Evolutionary conservation across 306 rosid genomes (phyloP), one percentile per base, ranked within the genome.

Genomic region (Cucurbita pepo): DNA sequence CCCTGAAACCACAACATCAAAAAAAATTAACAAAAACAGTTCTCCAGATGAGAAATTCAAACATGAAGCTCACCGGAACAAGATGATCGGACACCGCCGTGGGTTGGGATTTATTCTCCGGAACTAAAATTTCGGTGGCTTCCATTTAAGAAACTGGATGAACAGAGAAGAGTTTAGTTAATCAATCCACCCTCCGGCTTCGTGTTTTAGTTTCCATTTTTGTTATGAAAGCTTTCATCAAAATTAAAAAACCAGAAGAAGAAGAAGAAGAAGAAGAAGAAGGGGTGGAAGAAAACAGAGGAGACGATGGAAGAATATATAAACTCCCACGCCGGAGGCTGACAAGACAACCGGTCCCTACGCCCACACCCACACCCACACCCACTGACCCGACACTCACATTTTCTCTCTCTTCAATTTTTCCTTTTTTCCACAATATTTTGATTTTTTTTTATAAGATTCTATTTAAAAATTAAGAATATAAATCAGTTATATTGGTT

Each of bases 141-240:
- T 69, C 73, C 72, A 66, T 66, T 51, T 76, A 1, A 54, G 50
- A 71, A n/a, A 22, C n/a, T 6, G 48, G 59, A 74, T 52, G 75
- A 65, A 60, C 14, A 73, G 57, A 6, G 25, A 53, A 25, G 30
- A 21, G 60, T 56, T 34, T n/a, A 10, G 44, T 45, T 45, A 10
- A 45, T 45, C 5, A 45, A 45, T 37, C 69, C 51, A 25, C 12
- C 72, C 38, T 38, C 56, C 40, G 54, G 37, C 7, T 34, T 62
- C 10, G 34, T 30, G 34, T 30, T 30, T 30, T 3, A 30, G 34
- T 30, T 30, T 30, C 34, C 34, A 30, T 30, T 30, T 30, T 30
- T 30, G 34, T 30, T 30, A 30, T 30, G 34, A 30, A 30, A 30
- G 34, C 3, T 30, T 30, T 30, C 34, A 30, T 30, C 0, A 14